Evolutionary conservation across 306 rosid genomes (phyloP).

Genomic region (Prinsepia uniflora): DNA sequence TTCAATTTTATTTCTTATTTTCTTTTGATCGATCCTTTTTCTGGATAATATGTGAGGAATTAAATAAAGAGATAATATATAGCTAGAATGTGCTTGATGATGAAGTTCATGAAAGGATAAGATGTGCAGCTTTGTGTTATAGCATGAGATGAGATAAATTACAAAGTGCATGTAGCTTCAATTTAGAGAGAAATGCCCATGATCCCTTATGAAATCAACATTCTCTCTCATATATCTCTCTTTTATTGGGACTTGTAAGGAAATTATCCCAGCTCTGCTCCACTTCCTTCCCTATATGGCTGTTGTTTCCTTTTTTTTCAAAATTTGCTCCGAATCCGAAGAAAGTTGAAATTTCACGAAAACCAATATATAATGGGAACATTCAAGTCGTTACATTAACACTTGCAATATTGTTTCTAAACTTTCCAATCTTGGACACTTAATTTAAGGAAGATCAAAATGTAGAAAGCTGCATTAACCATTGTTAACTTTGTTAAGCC

Average conservation of each 20-base stretch:
- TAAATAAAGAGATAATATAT: no score
- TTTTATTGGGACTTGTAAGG: background rate
- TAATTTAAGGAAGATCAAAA: no score
- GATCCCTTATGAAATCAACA: constrained; percentile 2
- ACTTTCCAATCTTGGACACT: no score
- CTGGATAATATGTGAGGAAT: background rate
- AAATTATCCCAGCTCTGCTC: background rate
- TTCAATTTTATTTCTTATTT: background rate
- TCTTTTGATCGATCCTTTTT: no score
- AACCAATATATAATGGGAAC: no score
- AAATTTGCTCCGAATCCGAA: no score
- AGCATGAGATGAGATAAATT: background rate
- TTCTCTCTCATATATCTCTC: no score
- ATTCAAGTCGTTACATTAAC: no score
- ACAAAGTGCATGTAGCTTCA: background rate
- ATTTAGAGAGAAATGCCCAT: background rate
- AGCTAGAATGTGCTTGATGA: background rate
- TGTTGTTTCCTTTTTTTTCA: background rate
- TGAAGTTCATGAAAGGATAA: background rate
- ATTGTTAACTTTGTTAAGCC: no score
- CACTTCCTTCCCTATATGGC: background rate
- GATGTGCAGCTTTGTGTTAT: background rate
- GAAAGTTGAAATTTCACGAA: no score
- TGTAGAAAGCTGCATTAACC: no score
- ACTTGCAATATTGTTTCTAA: no score